Percentiles rank a stretch among this genome's conserved stretches.
Evolutionary conservation across 2,329 filamentous ascomycete species (phyloP).

Genomic region (Aspergillus felis): DNA sequence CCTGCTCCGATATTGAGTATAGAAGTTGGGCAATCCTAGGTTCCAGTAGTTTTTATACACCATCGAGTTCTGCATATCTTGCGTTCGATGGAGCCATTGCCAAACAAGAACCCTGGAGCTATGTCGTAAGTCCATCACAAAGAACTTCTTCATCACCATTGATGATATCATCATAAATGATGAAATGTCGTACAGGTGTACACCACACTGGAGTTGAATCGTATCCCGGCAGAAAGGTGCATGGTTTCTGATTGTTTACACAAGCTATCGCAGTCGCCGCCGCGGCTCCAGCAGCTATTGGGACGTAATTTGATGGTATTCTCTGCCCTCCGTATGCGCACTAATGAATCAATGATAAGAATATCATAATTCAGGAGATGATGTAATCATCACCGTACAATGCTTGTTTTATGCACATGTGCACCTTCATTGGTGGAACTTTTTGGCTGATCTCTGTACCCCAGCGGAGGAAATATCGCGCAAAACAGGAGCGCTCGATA

Average conservation of each 20-base stretch:
- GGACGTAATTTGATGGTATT: background rate
- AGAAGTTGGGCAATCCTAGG: background rate
- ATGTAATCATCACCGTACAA: background rate
- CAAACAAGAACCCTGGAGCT: background rate
- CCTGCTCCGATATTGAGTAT: background rate
- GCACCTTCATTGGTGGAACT: background rate
- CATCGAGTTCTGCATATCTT: background rate
- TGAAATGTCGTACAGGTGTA: background rate
- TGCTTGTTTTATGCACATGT: background rate
- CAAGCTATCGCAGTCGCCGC: background rate
- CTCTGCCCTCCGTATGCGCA: too few relatives aligned
- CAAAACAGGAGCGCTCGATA: background rate
- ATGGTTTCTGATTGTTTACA: background rate
- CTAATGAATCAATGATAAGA: background rate
- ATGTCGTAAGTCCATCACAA: background rate
- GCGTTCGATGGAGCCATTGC: background rate
- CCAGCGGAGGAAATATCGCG: slow-evolving; percentile 8
- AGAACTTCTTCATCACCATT: background rate
- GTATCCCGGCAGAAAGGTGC: background rate
- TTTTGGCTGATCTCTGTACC: background rate
- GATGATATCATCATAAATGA: background rate
- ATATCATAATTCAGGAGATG: background rate
- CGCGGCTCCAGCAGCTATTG: background rate
- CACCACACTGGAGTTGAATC: background rate
- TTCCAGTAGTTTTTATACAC: background rate